Conservation (phyloP, 345 rosid genomes). For the Clausena lansium region DNA sequence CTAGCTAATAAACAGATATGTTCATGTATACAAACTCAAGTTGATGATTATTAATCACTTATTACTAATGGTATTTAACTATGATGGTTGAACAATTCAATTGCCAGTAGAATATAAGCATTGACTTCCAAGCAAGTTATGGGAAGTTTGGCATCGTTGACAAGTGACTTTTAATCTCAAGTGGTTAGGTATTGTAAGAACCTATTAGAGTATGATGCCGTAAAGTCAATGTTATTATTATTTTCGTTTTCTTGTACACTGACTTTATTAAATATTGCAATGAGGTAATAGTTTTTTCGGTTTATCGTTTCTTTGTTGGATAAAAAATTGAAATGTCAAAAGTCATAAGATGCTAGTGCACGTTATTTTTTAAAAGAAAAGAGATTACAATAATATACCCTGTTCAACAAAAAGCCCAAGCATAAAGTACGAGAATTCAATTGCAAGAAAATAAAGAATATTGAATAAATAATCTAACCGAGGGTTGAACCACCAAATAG, state of each 20-base stretch:
- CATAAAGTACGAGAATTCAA: background rate
- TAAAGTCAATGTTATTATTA: background rate
- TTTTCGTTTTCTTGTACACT: background rate
- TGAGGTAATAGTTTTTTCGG: background rate
- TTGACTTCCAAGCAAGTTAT: background rate
- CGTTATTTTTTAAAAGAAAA: background rate
- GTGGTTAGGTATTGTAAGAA: background rate
- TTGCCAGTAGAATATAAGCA: background rate
- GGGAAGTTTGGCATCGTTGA: background rate
- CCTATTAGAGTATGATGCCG: background rate
- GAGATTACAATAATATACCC: background rate
- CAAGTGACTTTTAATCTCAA: conserved; percentile 1
- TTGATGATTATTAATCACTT: background rate
- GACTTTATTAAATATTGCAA: background rate
- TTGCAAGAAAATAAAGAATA: background rate
- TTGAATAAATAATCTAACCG: background rate
- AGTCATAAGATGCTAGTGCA: too few relatives aligned
- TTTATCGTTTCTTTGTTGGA: background rate
- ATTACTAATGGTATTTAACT: background rate
- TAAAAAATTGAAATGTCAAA: background rate
- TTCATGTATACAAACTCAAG: background rate
- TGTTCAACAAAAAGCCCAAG: background rate
- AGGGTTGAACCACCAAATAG: background rate
- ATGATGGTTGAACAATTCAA: background rate
- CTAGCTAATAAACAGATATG: background rate